Base-by-base conservation (phyloP, 169 alveolate genomes). In the Eimeria praecox region DNA sequence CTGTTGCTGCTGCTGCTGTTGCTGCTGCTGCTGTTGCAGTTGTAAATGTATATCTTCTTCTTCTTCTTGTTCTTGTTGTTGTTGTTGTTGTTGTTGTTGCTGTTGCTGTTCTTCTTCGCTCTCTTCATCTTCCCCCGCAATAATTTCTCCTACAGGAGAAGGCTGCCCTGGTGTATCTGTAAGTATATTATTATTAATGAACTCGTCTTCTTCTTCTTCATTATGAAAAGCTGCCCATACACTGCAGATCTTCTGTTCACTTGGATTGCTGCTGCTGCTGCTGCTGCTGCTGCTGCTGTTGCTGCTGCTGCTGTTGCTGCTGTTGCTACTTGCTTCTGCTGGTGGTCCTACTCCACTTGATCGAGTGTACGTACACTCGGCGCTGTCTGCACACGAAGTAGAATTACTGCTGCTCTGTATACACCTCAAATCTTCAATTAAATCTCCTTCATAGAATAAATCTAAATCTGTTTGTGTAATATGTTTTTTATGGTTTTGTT, bases 71-170 rank as follows among this genome's bases (percentile, higher is more conserved):
- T n/a, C n/a, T 27, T 56, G 69, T 27, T 56, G 69, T 27, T 56
- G 69, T 27, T 56, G 69, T 27, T 56, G 69, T 27, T 56, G 69
- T 27, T 56, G 69, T 27, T 56, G 69, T 20, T 18, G 16, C 30
- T 56, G 69, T 27, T 20, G 24, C 1, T 20, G 30, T 27, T 69
- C 80, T 14, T 88, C 94, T 16, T 90, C 95, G 89, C 95, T 90
- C 52, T 90, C 95, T 18, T 90, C 95, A 44, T 90, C 95, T 54
- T 90, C 95, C 6, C 95, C 95, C 10, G 77, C 89, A 16, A 90
- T 59, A 46, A 75, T 75, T 27, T 14, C 80, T n/a, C 86, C 86
- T 8, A 69, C 33, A 10, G 82, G 82, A 10, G 82, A 22, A 20
- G 93, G 78, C 35, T 35, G 62, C 18, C 93, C 93, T 54, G 56